Evolutionary conservation across 352 stramenopile genomes (phyloP).

Genomic region (Pythium rishiriense): DNA sequence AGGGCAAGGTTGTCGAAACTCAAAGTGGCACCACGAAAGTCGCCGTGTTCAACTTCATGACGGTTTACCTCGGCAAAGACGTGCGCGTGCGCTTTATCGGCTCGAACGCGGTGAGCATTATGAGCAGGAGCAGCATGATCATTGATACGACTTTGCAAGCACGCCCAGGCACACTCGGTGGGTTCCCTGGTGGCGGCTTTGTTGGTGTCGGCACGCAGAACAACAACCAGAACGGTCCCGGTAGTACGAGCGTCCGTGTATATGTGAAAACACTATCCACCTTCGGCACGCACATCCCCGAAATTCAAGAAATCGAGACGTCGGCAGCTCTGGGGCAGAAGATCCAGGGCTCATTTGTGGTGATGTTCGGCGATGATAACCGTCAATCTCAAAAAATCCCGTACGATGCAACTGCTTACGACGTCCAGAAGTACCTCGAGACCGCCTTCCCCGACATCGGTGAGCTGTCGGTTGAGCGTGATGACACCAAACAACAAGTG

Average conservation of each 20-base stretch:
- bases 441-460: constrained; percentile 53
- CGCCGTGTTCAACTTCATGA: constrained; percentile 96
- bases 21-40: constrained; percentile 80
- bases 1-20: constrained; percentile 64
- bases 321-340: constrained; percentile 80
- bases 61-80: constrained; percentile 83
- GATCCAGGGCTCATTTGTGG: constrained; percentile 76
- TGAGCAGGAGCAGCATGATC: constrained; percentile 90
- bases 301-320: constrained; percentile 92
- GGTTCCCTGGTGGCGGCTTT: constrained; percentile 91
- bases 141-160: constrained; percentile 87
- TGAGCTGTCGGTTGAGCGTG: constrained; percentile 46
- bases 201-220: constrained; percentile 54
- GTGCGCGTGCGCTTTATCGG: constrained; percentile 89
- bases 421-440: constrained; percentile 58
- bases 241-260: constrained; percentile 87
- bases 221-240: constrained; percentile 95
- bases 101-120: constrained; percentile 82
- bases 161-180: constrained; percentile 89
- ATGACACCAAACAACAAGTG: constrained; percentile 54
- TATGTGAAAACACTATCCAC: constrained; percentile 93
- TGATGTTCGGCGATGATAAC: constrained; percentile 26
- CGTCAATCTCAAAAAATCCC: constrained; percentile 49
- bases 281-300: constrained; percentile 74
- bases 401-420: constrained; percentile 72